Evolutionary conservation across 140 eudicot genomes (phyloP), one percentile per base, ranked within the genome.

Genomic region (Senecio squalidus): DNA sequence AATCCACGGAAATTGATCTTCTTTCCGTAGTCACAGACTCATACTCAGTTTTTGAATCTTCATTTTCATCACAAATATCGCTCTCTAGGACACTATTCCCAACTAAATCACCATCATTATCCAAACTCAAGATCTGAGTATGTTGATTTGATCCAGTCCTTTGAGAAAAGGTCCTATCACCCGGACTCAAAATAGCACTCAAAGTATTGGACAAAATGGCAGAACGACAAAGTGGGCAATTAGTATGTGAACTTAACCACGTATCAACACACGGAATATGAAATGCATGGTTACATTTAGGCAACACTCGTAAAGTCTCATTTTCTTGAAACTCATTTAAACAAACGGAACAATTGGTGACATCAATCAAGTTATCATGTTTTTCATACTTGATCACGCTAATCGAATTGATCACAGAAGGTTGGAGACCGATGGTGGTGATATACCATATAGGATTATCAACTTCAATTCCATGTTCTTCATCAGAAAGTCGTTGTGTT

Each of bases 211-310:
- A 64, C 33, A 85, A 60, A 27, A 85, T 69, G 1, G 74, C 80
- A 6, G 87, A 78, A 9, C 95, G 90, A 64, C 95, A 85, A 13
- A 85, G 58, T 0, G 95, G 95, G 54, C 95, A 82, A 29, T 76
- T 85, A 7, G 80, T 78, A 48, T 85, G 95, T 1, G 90, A 85
- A 60, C 87, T 71, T 39, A 85, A 63, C 95, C 95, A 85, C 50
- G 82, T 82, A 70, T 85, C 90, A 52, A 85, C 79, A 71, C 90
- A 85, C 2, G 75, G 74, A 9, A 82, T 67, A 50, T 85, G 95
- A 61, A 85, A 85, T 0, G 90, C 95, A 46, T 85, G 95, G 66
- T 71, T 82, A 68, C 95, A 85, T 49, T 82, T 85, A 1, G 95
- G 95, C 56, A 85, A 67, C 63, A 85, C 61, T 39, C 87, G 36